A percentile compares a stretch with the other conserved stretches of the same genome.
Evolutionary conservation across 2,329 filamentous ascomycete genomes (phyloP).

Genomic region (Aspergillus novoparasiticus): DNA sequence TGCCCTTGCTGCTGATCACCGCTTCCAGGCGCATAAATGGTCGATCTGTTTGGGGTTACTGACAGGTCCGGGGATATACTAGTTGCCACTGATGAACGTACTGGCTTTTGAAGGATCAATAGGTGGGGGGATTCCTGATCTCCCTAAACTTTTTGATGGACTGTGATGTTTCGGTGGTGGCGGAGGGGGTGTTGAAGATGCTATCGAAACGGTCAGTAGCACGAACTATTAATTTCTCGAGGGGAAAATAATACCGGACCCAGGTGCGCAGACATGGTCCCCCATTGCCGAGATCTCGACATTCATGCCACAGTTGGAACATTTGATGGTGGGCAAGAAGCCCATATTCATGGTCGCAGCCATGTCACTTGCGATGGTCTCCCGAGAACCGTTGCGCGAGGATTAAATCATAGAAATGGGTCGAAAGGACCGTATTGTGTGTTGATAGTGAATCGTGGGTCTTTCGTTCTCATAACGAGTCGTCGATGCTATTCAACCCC

Average conservation of each 20-base stretch:
- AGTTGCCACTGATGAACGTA: conserved; percentile 42
- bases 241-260: conserved; percentile 37
- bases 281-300: conserved; percentile 86
- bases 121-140: conserved; percentile 52
- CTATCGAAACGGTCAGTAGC: background rate
- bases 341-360: conserved; percentile 58
- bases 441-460: background rate
- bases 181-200: conserved; percentile 25
- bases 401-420: conserved; percentile 4
- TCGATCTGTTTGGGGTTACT: conserved; percentile 35
- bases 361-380: conserved; percentile 49
- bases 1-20: conserved; percentile 57
- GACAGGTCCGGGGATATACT: background rate
- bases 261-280: conserved; percentile 71
- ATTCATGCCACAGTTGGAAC: conserved; percentile 74
- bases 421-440: background rate
- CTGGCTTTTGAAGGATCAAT: conserved; percentile 63
- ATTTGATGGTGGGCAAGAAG: conserved; percentile 83
- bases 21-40: conserved; percentile 52
- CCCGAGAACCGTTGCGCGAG: conserved; percentile 2
- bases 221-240: background rate
- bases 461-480: background rate
- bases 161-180: conserved; percentile 32
- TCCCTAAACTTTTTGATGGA: conserved; percentile 32
- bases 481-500: background rate